Base-by-base conservation (phyloP, 2,329 filamentous ascomycete species). In the Fusarium sp. region DNA sequence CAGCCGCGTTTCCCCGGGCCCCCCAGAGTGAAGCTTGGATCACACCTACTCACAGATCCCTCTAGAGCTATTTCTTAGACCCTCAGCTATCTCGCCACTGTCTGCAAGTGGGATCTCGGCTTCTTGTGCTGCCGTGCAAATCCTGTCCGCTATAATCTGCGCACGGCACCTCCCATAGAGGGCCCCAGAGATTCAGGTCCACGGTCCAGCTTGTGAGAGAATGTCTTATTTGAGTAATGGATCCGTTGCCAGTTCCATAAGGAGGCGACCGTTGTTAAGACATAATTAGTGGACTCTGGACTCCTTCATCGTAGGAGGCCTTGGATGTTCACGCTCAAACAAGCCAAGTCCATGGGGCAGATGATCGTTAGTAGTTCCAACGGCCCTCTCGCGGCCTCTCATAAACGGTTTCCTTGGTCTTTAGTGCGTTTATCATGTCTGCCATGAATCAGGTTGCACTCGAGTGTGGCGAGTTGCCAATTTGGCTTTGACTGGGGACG, bases 101-200 rank as follows among this genome's bases (percentile, higher is more conserved):
- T 24, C 44, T 54, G 44, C 33, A 39, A 43, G 28, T 46, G 45
- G 43, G 26, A 36, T 22, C 19, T 62, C 42, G 43, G 61, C 43
- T 45, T 66, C 49, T 62, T 31, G 36, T 38, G 45, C 26, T 40
- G 22, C 40, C 28, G 54, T 50, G 40, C 19, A 47, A 63, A 36
- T 39, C 44, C 17, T 46, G 40, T 45, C 17, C 33, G 21, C 45
- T 46, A 11, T 31, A 40, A 46, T 26, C 17, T 42, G 34, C 31
- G 17, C 19, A 47, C 9, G 19, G 11, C 4, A 21, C 38, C 21
- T 40, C n/a, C n/a, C 10, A 19, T 40, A 13, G 19, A 40, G 38
- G 38, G 10, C 22, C 38, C 7, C n/a, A 39, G 13, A 47, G 26
- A 40, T 10, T 15, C 42, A 36, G 40, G 53, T 58, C 21, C 26